Base-by-base conservation (phyloP, 192 early-diverging fungal species). In the Backusella tarrabulga region DNA sequence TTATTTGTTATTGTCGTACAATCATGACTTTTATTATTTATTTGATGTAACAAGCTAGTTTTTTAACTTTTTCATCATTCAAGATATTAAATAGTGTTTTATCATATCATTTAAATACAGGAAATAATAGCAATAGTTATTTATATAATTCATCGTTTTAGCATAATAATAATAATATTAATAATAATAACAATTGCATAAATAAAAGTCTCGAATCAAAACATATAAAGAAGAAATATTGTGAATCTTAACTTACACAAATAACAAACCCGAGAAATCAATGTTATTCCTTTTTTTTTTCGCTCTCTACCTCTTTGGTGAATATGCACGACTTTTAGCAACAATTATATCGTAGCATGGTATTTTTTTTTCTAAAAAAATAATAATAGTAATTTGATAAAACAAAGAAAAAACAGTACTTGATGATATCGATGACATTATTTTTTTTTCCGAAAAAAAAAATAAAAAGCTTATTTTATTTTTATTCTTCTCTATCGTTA, bases 1-100 rank as follows among this genome's bases (percentile, higher is more conserved):
- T 63, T 63, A 63, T 63, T 63, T 63, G 56, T 60, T 60, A 60
- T 60, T 63, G 56, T 63, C 12, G 56, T 29, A 63, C 56, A 29
- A 63, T 14, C 9, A 56, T 56, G 21, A 56, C 8, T 23, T 56
- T 26, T 63, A 63, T 63, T 63, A 63, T 63, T 63, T 63, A 63
- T 63, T 63, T 63, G 56, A 63, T 9, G 56, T 63, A 63, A 63
- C 56, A 63, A 63, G 56, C 56, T 12, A 29, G 21, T 63, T 63
- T 63, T 50, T 50, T n/a, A n/a, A 63, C 21, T 14, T 29, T 26
- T 26, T 63, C 7, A 12, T 63, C 56, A 29, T 63, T 63, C 26
- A 14, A 2, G 9, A 11, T 6, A 29, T 29, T 29, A 63, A 14
- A 29, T 26, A n/a, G n/a, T 63, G 12, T 29, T 50, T n/a, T 50